A percentile compares a stretch with the other conserved stretches of the same genome.
Conservation (phyloP, 1,284 basidiomycete genomes). For the Cryptococcus amylolentus region DNA sequence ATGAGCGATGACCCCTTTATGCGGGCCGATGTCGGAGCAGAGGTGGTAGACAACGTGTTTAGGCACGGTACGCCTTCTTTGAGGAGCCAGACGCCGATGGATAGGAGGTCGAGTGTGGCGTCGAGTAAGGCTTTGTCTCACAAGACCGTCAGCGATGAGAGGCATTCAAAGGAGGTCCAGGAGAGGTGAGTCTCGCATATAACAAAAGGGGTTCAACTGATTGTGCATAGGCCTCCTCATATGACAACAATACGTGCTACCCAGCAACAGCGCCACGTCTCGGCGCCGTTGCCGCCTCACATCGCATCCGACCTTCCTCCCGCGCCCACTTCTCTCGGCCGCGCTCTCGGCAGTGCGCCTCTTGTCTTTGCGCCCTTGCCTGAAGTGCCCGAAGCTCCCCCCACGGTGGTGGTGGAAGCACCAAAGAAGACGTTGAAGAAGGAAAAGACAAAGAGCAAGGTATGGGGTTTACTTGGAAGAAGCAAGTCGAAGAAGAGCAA, state of each 20-base stretch:
- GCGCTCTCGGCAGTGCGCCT: conserved; percentile 7
- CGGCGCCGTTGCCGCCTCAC: conserved; percentile 1
- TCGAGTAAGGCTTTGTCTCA: conserved; percentile 29
- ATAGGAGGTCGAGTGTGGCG: conserved; percentile 17
- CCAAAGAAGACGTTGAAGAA: conserved; percentile 19
- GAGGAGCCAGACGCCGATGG: conserved; percentile 14
- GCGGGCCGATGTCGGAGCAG: conserved; percentile 22
- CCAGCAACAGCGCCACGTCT: conserved; percentile 4
- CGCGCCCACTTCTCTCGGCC: conserved; percentile 20
- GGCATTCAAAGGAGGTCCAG: not conserved
- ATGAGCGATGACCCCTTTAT: conserved; percentile 42
- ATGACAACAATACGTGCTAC: not conserved
- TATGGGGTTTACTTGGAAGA: conserved; percentile 39
- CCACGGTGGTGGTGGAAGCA: not conserved
- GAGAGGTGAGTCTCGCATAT: not conserved
- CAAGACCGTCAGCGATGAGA: conserved; percentile 21
- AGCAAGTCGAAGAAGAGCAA: conserved; percentile 26
- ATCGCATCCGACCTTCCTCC: conserved; percentile 10
- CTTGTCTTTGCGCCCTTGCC: conserved; percentile 1
- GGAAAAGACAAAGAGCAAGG: conserved; percentile 37
- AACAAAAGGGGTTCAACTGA: not conserved
- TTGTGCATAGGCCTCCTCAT: not conserved
- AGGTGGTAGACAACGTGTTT: conserved; percentile 24
- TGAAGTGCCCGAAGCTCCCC: conserved; percentile 2
- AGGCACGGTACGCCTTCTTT: conserved; percentile 13